Conservation (phyloP, 495 filamentous ascomycete genomes). For the Hypoxylon fuscum region DNA sequence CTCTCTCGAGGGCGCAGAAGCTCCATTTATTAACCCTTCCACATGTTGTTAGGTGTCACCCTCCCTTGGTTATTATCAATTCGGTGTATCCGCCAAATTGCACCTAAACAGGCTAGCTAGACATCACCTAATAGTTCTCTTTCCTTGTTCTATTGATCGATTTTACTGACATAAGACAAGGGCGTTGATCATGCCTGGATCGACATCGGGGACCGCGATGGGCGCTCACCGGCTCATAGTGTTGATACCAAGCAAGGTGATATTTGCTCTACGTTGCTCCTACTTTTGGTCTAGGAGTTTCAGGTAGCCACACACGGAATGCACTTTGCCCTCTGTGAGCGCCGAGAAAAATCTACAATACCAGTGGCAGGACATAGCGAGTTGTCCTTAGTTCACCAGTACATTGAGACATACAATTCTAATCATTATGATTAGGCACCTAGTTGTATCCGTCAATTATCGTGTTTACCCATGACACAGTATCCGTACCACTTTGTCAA, state of each 20-base stretch:
- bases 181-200: not conserved
- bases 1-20: not conserved
- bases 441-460: not conserved
- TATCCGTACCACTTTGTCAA: not conserved
- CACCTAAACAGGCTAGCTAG: not conserved
- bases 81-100: not conserved
- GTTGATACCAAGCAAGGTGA: not conserved
- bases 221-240: not conserved
- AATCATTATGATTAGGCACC: not conserved
- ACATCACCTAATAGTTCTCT: not conserved
- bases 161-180: not conserved
- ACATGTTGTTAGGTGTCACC: not conserved
- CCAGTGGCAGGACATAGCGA: not conserved
- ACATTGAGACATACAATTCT: not conserved
- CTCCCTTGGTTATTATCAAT: not conserved
- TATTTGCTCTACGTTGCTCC: not conserved
- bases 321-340: not conserved
- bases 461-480: not conserved
- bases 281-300: not conserved
- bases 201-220: not conserved
- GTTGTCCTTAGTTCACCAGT: not conserved
- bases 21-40: slow-evolving; percentile 20
- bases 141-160: not conserved
- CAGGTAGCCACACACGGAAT: slow-evolving; percentile 15
- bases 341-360: not conserved